Evolutionary conservation across 1,284 basidiomycete genomes (phyloP).

Genomic region (Trametes hirsuta): DNA sequence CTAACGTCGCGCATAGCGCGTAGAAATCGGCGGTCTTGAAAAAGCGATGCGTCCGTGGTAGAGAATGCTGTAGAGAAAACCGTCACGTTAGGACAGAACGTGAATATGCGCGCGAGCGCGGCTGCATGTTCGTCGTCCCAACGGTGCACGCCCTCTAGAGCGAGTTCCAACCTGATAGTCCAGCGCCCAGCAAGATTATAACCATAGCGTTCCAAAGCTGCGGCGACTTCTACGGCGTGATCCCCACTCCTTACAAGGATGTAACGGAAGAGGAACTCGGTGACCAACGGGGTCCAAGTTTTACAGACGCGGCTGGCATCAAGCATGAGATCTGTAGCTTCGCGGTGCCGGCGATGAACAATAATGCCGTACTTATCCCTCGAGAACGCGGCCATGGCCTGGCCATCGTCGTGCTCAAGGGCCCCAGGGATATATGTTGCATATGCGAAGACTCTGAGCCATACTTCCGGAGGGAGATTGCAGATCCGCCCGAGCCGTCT

Average conservation of each 20-base stretch:
- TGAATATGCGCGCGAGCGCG: conserved; percentile 33
- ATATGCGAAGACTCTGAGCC: conserved; percentile 36
- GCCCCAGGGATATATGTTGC: conserved; percentile 38
- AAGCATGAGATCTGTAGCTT: conserved; percentile 35
- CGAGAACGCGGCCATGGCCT: conserved; percentile 34
- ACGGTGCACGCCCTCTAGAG: conserved; percentile 34
- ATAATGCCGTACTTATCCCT: conserved; percentile 37
- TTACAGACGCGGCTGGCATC: conserved; percentile 36
- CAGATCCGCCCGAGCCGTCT: not conserved
- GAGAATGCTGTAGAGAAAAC: conserved; percentile 38
- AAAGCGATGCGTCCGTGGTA: conserved; percentile 21
- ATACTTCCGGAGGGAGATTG: conserved; percentile 33
- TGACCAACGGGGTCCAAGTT: conserved; percentile 32
- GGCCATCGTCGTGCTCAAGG: conserved; percentile 28
- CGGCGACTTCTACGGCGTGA: conserved; percentile 31
- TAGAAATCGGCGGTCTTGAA: conserved; percentile 3
- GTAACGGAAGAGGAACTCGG: conserved; percentile 35
- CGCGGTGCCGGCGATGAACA: conserved; percentile 31
- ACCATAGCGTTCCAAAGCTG: conserved; percentile 14
- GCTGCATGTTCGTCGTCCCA: conserved; percentile 32
- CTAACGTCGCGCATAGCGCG: conserved; percentile 9
- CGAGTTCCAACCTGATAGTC: conserved; percentile 36
- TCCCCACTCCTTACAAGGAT: conserved; percentile 35
- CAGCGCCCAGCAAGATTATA: conserved; percentile 13
- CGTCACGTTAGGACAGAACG: conserved; percentile 33